Conservation (phyloP, 768 basidiomycete genomes). For the Russula lepida region DNA sequence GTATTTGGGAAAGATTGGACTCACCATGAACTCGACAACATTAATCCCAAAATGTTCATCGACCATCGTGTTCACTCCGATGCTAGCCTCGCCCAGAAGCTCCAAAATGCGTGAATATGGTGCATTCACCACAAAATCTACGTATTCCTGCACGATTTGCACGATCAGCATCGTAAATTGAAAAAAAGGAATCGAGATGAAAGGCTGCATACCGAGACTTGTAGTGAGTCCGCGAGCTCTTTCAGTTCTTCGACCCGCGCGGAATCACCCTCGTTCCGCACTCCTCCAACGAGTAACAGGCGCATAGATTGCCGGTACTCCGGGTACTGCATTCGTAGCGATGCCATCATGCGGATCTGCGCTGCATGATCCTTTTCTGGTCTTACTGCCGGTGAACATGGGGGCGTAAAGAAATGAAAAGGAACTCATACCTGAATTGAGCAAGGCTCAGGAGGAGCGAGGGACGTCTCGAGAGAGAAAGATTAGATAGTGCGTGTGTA, state of each 20-base stretch:
- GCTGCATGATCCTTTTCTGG: conserved; percentile 91
- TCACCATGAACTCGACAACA: conserved; percentile 93
- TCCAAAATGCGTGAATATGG: conserved; percentile 60
- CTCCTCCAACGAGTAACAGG: conserved; percentile 77
- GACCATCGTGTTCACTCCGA: conserved; percentile 93
- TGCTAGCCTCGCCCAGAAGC: conserved; percentile 65
- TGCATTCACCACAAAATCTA: conserved; percentile 79
- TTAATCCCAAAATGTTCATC: conserved; percentile 99
- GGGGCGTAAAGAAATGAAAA: neutral
- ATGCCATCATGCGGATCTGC: conserved; percentile 64
- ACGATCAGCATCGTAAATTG: neutral
- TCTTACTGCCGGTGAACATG: conserved; percentile 31
- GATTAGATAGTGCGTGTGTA: conserved; percentile 57
- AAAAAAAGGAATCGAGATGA: conserved; percentile 1
- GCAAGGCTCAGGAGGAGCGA: conserved; percentile 77
- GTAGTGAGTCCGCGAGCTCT: conserved; percentile 50
- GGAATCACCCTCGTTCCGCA: conserved; percentile 70
- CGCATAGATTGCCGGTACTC: conserved; percentile 37
- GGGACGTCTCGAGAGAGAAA: conserved; percentile 45
- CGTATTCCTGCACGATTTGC: conserved; percentile 42
- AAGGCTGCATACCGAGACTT: conserved; percentile 43
- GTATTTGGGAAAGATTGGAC: conserved; percentile 20
- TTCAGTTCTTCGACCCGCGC: conserved; percentile 56
- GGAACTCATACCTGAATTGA: conserved; percentile 68
- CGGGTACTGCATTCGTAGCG: conserved; percentile 51